Evolutionary conservation across 2,329 filamentous ascomycete species (phyloP).

Genomic region (Ciborinia camelliae): DNA sequence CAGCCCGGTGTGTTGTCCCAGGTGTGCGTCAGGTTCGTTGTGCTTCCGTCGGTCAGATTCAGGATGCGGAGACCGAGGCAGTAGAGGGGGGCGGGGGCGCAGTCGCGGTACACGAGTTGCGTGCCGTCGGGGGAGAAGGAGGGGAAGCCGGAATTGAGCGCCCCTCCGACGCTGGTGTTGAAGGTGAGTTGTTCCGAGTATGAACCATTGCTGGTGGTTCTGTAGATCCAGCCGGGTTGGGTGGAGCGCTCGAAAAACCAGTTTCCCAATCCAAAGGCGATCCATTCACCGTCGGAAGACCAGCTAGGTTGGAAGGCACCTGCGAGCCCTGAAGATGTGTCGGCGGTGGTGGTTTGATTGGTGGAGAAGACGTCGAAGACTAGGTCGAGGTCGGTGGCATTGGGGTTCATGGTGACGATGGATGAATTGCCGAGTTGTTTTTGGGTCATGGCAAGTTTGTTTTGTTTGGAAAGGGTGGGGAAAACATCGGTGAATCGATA

Average conservation of each 20-base stretch:
- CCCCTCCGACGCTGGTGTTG: no score
- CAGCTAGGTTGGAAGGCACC: conserved; percentile 43
- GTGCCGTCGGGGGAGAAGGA: conserved; percentile 41
- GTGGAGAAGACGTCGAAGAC: conserved; percentile 33
- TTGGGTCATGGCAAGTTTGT: conserved; percentile 39
- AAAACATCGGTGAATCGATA: conserved; percentile 46
- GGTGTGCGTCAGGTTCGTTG: conserved; percentile 38
- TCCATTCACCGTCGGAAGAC: conserved; percentile 40
- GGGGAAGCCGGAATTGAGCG: conserved; percentile 41
- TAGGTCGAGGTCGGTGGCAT: conserved; percentile 20
- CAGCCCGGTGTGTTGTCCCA: conserved; percentile 43
- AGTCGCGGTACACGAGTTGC: conserved; percentile 40
- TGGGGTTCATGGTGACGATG: conserved; percentile 36
- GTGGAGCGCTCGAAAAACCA: conserved; percentile 41
- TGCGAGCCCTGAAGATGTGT: conserved; percentile 33
- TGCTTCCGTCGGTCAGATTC: conserved; percentile 31
- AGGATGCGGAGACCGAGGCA: conserved; percentile 38
- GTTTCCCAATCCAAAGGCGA: conserved; percentile 41
- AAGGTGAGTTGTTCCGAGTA: conserved; percentile 38
- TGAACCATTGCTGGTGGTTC: conserved; percentile 25
- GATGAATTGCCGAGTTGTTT: conserved; percentile 43
- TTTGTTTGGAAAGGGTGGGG: conserved; percentile 33
- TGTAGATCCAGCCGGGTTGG: conserved; percentile 23
- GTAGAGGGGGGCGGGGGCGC: conserved; percentile 26
- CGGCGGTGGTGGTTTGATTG: background rate